Evolutionary conservation across 164 flowering plant species (phyloP).

Genomic region (Tetracentron sinense): DNA sequence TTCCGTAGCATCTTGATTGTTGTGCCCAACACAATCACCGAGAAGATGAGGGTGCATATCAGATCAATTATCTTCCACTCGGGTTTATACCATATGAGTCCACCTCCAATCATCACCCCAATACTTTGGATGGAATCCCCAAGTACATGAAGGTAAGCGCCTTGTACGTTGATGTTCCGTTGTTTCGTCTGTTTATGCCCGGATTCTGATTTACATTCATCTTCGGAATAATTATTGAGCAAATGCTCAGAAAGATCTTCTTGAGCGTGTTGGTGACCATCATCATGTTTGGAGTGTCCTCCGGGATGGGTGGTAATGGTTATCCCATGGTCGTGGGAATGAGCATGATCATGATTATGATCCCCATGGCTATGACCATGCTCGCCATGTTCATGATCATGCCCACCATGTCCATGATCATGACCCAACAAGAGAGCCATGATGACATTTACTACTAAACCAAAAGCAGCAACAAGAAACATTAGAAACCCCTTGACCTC

Average conservation of each 20-base stretch:
- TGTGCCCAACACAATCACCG: not conserved
- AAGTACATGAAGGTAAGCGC: not conserved
- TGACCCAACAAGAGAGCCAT: not conserved
- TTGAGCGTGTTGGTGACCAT: not conserved
- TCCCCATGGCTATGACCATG: too few species aligned
- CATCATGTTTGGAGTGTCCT: not conserved
- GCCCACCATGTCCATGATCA: not conserved
- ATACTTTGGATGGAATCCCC: not conserved
- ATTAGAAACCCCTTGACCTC: not conserved
- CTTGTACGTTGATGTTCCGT: not conserved
- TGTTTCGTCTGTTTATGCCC: not conserved
- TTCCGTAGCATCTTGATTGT: not conserved
- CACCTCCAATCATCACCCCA: not conserved
- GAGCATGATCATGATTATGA: too few species aligned
- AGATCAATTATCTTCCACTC: not conserved
- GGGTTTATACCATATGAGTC: not conserved
- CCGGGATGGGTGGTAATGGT: too few species aligned
- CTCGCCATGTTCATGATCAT: not conserved
- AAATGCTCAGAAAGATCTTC: not conserved
- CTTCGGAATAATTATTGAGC: not conserved
- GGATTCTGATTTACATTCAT: too few species aligned
- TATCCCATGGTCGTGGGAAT: not conserved
- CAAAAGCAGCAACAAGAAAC: not conserved
- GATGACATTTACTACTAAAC: not conserved
- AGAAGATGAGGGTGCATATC: not conserved